phyloP scores from a whole-genome alignment of 495 filamentous ascomycete genomes.

The Evansstolkia leycettana region DNA sequence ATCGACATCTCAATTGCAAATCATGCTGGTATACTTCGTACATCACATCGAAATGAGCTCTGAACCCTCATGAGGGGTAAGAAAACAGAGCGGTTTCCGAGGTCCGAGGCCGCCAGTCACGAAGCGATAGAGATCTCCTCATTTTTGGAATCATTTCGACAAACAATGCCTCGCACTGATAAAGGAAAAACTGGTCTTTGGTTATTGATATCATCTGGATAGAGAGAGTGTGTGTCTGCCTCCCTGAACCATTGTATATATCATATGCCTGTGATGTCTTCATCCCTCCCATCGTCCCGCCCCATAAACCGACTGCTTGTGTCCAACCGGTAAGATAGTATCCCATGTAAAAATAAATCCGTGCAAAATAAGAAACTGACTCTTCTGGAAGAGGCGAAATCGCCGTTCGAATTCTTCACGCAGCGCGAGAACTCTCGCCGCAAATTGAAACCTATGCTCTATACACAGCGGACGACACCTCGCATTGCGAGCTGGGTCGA shows the following conservation, averaged over 20 bases:
- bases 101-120: slow-evolving; percentile 9
- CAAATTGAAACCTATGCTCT: slow-evolving; percentile 40
- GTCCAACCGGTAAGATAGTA: slow-evolving; percentile 38
- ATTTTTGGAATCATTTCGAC: too few species aligned
- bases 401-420: slow-evolving; percentile 43
- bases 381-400: slow-evolving; percentile 45
- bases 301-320: slow-evolving; percentile 41
- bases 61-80: slow-evolving; percentile 5
- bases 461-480: slow-evolving; percentile 39
- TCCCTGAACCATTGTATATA: not conserved
- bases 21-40: too few species aligned
- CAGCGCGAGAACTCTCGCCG: slow-evolving; percentile 37
- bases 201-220: too few species aligned
- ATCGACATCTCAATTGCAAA: too few species aligned
- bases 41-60: not conserved
- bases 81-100: slow-evolving; percentile 7
- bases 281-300: slow-evolving; percentile 14
- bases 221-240: slow-evolving; percentile 2
- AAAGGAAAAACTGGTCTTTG: too few species aligned
- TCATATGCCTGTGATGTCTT: slow-evolving; percentile 7
- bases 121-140: slow-evolving; percentile 2
- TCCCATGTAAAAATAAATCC: slow-evolving; percentile 1
- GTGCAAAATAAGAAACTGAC: slow-evolving; percentile 4
- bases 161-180: too few species aligned
- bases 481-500: slow-evolving; percentile 36